Percentiles rank a stretch among this genome's conserved stretches.
Evolutionary conservation across 2,329 filamentous ascomycete genomes (phyloP).

Genomic region (Colletotrichum viniferum): DNA sequence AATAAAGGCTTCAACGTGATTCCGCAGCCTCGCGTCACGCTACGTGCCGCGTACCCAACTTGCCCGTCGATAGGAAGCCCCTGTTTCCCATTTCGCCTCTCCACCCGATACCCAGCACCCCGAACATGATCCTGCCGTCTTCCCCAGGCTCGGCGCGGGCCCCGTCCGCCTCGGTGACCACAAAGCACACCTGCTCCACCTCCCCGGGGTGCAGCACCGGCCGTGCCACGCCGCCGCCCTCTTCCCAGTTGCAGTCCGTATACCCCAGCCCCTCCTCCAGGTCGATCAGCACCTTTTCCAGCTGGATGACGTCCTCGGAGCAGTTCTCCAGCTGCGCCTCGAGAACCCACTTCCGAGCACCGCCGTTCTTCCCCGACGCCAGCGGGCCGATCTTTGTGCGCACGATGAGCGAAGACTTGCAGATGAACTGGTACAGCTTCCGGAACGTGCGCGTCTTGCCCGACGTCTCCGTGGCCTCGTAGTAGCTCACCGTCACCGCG

Average conservation of each 20-base stretch:
- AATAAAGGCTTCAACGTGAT: background rate
- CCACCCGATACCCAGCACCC: conserved; percentile 87
- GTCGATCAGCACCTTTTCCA: conserved; percentile 69
- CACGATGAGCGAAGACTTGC: conserved; percentile 87
- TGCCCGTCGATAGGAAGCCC: conserved; percentile 87
- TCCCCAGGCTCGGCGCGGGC: conserved; percentile 55
- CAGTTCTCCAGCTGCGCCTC: conserved; percentile 97
- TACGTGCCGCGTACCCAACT: conserved; percentile 61
- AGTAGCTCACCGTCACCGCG: conserved; percentile 92
- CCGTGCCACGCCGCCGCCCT: conserved; percentile 41
- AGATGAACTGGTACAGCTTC: conserved; percentile 96
- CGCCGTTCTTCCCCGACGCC: conserved; percentile 37
- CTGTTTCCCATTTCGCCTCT: conserved; percentile 86
- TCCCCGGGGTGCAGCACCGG: conserved; percentile 67
- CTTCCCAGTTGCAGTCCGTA: conserved; percentile 63
- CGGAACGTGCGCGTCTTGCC: conserved; percentile 83
- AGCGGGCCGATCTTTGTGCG: conserved; percentile 83
- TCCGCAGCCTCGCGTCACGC: conserved; percentile 5
- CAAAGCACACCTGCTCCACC: conserved; percentile 70
- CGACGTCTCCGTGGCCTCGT: conserved; percentile 76
- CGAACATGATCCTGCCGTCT: conserved; percentile 71
- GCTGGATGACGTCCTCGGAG: conserved; percentile 79
- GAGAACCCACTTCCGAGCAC: conserved; percentile 66
- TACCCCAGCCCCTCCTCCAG: conserved; percentile 55
- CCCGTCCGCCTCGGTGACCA: conserved; percentile 51